phyloP scores from a whole-genome alignment of 352 stramenopile genomes.

The Pythium myriotylum region DNA sequence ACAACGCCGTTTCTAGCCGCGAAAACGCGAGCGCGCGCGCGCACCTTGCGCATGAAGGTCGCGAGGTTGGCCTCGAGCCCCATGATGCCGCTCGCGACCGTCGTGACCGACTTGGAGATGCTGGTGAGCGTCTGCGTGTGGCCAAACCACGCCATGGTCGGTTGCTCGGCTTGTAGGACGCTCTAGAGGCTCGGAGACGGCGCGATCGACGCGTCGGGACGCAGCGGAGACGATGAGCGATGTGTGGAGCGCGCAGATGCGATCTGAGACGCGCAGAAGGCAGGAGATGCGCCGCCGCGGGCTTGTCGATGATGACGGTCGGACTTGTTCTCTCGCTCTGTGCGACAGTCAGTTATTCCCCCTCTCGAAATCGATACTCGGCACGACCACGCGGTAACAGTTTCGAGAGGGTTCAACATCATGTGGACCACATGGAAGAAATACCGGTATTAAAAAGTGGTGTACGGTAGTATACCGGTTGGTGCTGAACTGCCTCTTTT shows the following conservation, averaged over 20 bases:
- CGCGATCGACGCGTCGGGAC: not conserved
- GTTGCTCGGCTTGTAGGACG: conserved; percentile 8
- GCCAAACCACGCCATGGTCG: conserved; percentile 80
- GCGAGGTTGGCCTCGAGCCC: conserved; percentile 75
- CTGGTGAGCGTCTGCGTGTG: conserved; percentile 81
- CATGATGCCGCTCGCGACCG: conserved; percentile 63
- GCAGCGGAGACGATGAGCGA: not conserved
- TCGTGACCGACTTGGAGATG: conserved; percentile 86
- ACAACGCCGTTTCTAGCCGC: not conserved
- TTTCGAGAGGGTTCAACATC: conserved; percentile 21
- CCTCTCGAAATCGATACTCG: conserved; percentile 17
- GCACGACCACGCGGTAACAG: not conserved
- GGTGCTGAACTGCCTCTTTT: too few species aligned
- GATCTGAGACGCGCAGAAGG: too few species aligned
- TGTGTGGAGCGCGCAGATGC: not conserved
- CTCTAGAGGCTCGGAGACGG: conserved; percentile 1
- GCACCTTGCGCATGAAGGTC: conserved; percentile 88
- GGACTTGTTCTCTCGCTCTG: too few species aligned
- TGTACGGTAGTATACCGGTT: too few species aligned
- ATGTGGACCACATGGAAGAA: conserved; percentile 25
- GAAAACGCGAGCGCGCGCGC: not conserved
- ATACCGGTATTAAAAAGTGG: conserved; percentile 1
- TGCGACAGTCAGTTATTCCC: conserved; percentile 14
- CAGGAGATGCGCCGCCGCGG: not conserved
- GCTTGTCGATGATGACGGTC: conserved; percentile 1